Evolutionary conservation across 2,329 filamentous ascomycete genomes (phyloP).

Genomic region (Dothiorella sarmentorum): DNA sequence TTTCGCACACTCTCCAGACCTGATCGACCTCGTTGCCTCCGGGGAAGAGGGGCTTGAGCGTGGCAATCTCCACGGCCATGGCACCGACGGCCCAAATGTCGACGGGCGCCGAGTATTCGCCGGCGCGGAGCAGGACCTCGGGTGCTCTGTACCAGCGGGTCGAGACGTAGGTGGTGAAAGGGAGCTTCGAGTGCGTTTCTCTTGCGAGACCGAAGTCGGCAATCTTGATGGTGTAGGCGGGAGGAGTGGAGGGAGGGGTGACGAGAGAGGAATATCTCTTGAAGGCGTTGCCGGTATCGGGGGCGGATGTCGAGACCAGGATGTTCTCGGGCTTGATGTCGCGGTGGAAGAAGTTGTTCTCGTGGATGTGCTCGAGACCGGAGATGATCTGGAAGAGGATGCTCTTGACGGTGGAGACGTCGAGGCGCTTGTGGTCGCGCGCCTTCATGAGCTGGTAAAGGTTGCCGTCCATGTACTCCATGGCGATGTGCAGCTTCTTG

Average conservation of each 20-base stretch:
- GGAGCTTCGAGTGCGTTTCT: slow-evolving; percentile 92
- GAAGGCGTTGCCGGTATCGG: slow-evolving; percentile 81
- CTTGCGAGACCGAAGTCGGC: slow-evolving; percentile 97
- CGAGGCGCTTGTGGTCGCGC: slow-evolving; percentile 88
- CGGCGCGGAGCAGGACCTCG: slow-evolving; percentile 87
- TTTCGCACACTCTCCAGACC: slow-evolving; percentile 97
- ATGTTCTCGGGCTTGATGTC: slow-evolving; percentile 99
- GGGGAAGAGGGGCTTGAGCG: slow-evolving; percentile 92
- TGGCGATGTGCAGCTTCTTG: slow-evolving; percentile 94
- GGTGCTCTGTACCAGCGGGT: slow-evolving; percentile 94
- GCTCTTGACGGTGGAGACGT: slow-evolving; percentile 91
- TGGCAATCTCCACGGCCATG: slow-evolving; percentile 98
- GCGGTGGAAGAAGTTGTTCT: slow-evolving; percentile 95
- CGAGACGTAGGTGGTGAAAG: slow-evolving; percentile 97
- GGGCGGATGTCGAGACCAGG: slow-evolving; percentile 83
- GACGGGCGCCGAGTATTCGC: slow-evolving; percentile 94
- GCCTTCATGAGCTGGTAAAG: slow-evolving; percentile 99
- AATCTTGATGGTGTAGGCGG: slow-evolving; percentile 94
- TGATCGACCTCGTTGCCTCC: slow-evolving; percentile 98
- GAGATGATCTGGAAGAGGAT: slow-evolving; percentile 96
- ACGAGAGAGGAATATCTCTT: slow-evolving; percentile 89
- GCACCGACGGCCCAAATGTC: slow-evolving; percentile 98
- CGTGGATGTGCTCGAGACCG: slow-evolving; percentile 94
- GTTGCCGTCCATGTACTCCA: slow-evolving; percentile 99
- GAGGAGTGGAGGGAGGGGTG: slow-evolving; percentile 90